Evolutionary conservation across 2,329 filamentous ascomycete genomes (phyloP), one percentile per base, ranked within the genome.

Genomic region (Colletotrichum melonis): DNA sequence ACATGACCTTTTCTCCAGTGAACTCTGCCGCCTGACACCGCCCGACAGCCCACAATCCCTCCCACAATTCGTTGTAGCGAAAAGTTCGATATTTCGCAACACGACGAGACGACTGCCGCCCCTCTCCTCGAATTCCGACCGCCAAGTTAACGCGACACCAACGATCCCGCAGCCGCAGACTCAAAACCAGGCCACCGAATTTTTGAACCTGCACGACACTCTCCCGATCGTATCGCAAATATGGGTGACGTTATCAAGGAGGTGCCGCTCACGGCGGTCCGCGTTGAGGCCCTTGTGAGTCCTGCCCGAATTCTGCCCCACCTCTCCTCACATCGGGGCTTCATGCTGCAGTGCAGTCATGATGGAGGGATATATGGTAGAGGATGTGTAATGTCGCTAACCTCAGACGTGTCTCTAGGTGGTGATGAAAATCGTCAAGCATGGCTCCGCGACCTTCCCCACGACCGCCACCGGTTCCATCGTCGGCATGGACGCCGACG

Each of bases 351-450:
- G 3, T 49, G 42, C 16, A 19, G 30, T 58, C 30, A 26, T 54
- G 63, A 56, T 66, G 67, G 63, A 32, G 32, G 26, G 38, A 24
- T 35, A 30, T n/a, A 67, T 30, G 30, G 42, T 4, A 42, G n/a
- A 2, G 55, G 32, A 22, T 58, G 24, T 8, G 63, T n/a, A 7
- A 5, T 30, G 14, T 52, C 49, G 75, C 71, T 79, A 74, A 77
- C 74, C 49, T 58, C 64, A 55, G 72, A 78, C 73, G 76, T 71
- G 69, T 68, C 74, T 62, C 46, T 78, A 97, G 94, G 94, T 97
- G 80, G 94, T 97, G 78, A 96, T 98, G 93, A 98, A 98, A 89
- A 95, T 98, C 83, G 95, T 97, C 85, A 98, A 97, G 87, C 95
- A 98, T 88, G 95, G 94, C 87, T 93, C 95, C 71, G 91, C 94